phyloP scores from a whole-genome alignment of 2,329 filamentous ascomycete genomes.

The Colletotrichum noveboracense region DNA sequence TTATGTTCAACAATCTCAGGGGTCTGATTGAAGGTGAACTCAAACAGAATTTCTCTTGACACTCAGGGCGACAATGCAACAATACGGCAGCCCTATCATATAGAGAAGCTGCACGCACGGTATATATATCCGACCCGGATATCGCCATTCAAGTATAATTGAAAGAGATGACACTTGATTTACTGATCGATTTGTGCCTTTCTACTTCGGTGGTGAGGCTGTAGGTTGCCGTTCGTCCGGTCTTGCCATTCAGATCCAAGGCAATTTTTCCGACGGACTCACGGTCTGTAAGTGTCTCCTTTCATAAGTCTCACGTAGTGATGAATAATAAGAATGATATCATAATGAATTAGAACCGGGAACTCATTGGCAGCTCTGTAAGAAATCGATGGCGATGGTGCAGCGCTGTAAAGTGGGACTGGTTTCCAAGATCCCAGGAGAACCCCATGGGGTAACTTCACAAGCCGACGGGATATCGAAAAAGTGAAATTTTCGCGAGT shows the following conservation, averaged over 20 bases:
- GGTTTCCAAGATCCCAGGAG: background rate
- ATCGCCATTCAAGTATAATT: background rate
- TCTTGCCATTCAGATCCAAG: background rate
- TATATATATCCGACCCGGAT: background rate
- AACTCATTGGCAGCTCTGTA: background rate
- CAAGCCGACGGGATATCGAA: background rate
- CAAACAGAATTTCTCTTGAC: background rate
- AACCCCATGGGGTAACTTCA: background rate
- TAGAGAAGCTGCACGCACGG: background rate
- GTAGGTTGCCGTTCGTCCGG: background rate
- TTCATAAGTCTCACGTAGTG: background rate
- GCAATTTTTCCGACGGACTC: background rate
- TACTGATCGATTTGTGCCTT: background rate
- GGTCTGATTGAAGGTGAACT: background rate
- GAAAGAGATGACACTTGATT: background rate
- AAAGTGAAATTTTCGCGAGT: background rate
- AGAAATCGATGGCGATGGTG: background rate
- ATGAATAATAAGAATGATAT: background rate
- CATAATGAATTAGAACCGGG: background rate
- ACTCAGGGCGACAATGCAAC: background rate
- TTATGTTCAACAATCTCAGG: rapidly evolving
- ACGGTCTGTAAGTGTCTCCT: background rate
- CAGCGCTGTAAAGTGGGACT: background rate
- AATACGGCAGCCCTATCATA: background rate
- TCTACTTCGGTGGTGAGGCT: background rate